Evolutionary conservation across 352 stramenopile species (phyloP).

Genomic region (Stephanocyclus meneghinianus): DNA sequence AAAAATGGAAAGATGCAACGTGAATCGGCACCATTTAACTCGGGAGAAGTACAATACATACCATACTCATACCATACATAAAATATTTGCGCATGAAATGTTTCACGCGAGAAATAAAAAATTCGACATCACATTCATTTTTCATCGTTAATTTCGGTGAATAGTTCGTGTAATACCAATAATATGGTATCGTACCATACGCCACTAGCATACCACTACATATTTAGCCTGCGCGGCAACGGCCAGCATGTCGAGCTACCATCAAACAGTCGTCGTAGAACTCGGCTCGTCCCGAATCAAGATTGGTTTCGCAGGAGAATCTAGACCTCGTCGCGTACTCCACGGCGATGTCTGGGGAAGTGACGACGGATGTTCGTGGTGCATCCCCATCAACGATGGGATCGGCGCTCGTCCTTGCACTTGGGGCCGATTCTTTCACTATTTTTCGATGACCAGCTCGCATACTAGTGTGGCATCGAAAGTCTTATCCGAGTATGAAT

Average conservation of each 20-base stretch:
- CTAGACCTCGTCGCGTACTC: slow-evolving; percentile 43
- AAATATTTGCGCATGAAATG: too few species aligned
- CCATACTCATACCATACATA: too few species aligned
- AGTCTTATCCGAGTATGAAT: slow-evolving; percentile 29
- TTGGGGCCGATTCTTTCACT: slow-evolving; percentile 36
- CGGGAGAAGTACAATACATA: too few species aligned
- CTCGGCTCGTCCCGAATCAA: slow-evolving; percentile 52
- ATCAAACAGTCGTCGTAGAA: slow-evolving; percentile 52
- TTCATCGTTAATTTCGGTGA: too few species aligned
- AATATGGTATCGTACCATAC: too few species aligned
- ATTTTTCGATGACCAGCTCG: slow-evolving; percentile 23
- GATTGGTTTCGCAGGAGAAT: slow-evolving; percentile 50
- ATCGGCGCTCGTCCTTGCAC: slow-evolving; percentile 23
- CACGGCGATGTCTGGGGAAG: slow-evolving; percentile 6
- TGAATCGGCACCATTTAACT: too few species aligned
- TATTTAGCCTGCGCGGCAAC: too few species aligned
- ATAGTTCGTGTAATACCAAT: too few species aligned
- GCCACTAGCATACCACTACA: too few species aligned
- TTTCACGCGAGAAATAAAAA: too few species aligned
- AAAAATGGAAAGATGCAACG: too few species aligned
- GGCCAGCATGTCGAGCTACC: slow-evolving; percentile 18
- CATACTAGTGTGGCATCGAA: not conserved
- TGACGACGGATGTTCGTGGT: slow-evolving; percentile 11
- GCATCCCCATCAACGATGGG: slow-evolving; percentile 31
- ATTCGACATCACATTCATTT: too few species aligned